Evolutionary conservation across 1,139 yeast genomes (phyloP).

Genomic region (Saccharomyces hybrid): DNA sequence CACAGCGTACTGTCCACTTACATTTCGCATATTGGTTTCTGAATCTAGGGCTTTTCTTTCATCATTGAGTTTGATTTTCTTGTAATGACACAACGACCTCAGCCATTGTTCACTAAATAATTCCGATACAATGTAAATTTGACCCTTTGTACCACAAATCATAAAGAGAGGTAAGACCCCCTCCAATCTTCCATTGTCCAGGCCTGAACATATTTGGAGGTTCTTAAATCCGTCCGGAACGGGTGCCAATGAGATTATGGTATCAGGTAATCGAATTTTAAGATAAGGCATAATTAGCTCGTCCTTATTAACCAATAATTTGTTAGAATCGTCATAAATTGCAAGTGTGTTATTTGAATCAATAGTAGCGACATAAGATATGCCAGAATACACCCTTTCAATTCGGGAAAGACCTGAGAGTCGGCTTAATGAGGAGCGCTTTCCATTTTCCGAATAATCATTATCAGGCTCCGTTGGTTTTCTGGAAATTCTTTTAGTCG

Average conservation of each 20-base stretch:
- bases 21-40: background rate
- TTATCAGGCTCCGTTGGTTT: background rate
- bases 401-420: background rate
- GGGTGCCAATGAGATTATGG: background rate
- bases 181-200: background rate
- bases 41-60: background rate
- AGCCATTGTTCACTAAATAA: background rate
- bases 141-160: background rate
- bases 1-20: background rate
- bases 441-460: background rate
- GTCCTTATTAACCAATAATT: background rate
- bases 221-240: background rate
- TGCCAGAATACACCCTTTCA: background rate
- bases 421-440: background rate
- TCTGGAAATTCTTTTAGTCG: background rate
- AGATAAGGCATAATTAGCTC: background rate
- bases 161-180: background rate
- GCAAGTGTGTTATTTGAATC: background rate
- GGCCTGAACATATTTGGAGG: background rate
- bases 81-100: background rate
- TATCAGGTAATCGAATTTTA: background rate
- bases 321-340: background rate
- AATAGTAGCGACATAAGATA: background rate
- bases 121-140: background rate
- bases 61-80: background rate